Percentiles rank a stretch among this genome's conserved stretches.
phyloP scores from a whole-genome alignment of 2,329 filamentous ascomycete genomes.

The Talaromyces verruculosus region DNA sequence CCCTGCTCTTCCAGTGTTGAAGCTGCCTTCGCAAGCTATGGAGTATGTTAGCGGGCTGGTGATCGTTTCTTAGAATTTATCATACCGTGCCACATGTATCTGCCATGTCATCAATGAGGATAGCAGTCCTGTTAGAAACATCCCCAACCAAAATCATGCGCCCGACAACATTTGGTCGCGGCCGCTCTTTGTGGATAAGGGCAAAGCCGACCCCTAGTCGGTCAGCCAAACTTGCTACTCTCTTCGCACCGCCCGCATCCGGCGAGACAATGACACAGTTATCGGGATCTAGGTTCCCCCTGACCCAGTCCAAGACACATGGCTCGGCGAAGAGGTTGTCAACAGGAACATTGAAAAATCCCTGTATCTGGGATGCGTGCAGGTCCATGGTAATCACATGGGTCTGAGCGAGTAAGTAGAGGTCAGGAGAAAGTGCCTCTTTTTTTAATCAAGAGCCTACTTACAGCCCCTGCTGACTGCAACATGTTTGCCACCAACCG shows the following conservation, averaged over 20 bases:
- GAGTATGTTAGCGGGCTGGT: neutral
- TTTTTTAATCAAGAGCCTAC: neutral
- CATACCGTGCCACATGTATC: constrained; percentile 79
- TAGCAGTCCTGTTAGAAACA: constrained; percentile 84
- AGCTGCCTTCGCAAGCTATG: constrained; percentile 72
- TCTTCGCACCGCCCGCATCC: constrained; percentile 90
- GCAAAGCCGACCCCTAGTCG: constrained; percentile 86
- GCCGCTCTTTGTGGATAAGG: constrained; percentile 93
- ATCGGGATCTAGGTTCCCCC: constrained; percentile 74
- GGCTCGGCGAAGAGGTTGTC: constrained; percentile 91
- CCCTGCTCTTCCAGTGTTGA: constrained; percentile 83
- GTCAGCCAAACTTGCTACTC: constrained; percentile 62
- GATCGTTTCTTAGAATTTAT: neutral
- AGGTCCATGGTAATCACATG: constrained; percentile 97
- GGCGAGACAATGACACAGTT: constrained; percentile 94
- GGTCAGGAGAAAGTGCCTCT: neutral
- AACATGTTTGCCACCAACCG: constrained; percentile 98
- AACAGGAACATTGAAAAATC: constrained; percentile 85
- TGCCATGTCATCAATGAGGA: constrained; percentile 97
- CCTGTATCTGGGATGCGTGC: constrained; percentile 89
- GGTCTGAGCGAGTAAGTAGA: constrained; percentile 58
- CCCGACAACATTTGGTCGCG: constrained; percentile 84
- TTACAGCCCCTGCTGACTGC: constrained; percentile 69
- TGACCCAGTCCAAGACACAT: constrained; percentile 85
- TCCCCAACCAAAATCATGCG: constrained; percentile 96